Evolutionary conservation across 2,329 filamentous ascomycete species (phyloP).

Genomic region (Eutypella sp.): DNA sequence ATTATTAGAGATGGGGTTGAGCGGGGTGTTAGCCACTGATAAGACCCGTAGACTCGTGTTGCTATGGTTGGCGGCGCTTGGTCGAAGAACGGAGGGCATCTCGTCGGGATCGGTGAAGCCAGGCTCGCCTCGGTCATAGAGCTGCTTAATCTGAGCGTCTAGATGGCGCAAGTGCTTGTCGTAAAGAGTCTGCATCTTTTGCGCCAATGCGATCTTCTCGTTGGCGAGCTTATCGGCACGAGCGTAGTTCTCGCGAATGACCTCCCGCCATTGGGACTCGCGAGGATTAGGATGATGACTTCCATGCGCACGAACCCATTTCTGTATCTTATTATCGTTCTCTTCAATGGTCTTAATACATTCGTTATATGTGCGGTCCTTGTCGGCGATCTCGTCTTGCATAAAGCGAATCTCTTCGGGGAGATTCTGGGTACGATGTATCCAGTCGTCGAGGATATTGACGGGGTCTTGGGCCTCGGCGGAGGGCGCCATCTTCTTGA

Average conservation of each 20-base stretch:
- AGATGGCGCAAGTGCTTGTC: constrained; percentile 60
- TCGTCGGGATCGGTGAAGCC: constrained; percentile 59
- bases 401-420: constrained; percentile 79
- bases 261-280: constrained; percentile 62
- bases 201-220: constrained; percentile 67
- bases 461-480: constrained; percentile 58
- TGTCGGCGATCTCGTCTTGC: constrained; percentile 77
- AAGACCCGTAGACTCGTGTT: constrained; percentile 36
- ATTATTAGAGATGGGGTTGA: constrained; percentile 33
- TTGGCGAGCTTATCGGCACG: constrained; percentile 65
- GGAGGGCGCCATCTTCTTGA: constrained; percentile 58
- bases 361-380: constrained; percentile 67
- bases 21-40: constrained; percentile 28
- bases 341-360: constrained; percentile 65
- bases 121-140: constrained; percentile 57
- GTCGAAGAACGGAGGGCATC: constrained; percentile 57
- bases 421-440: constrained; percentile 69
- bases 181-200: constrained; percentile 56
- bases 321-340: constrained; percentile 71
- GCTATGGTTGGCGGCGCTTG: constrained; percentile 50
- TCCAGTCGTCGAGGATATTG: constrained; percentile 73
- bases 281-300: constrained; percentile 70
- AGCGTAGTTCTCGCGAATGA: constrained; percentile 63
- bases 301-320: constrained; percentile 73
- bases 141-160: constrained; percentile 57